Base-by-base conservation (phyloP, 768 basidiomycete species). In the Leccinum longicurvipes region DNA sequence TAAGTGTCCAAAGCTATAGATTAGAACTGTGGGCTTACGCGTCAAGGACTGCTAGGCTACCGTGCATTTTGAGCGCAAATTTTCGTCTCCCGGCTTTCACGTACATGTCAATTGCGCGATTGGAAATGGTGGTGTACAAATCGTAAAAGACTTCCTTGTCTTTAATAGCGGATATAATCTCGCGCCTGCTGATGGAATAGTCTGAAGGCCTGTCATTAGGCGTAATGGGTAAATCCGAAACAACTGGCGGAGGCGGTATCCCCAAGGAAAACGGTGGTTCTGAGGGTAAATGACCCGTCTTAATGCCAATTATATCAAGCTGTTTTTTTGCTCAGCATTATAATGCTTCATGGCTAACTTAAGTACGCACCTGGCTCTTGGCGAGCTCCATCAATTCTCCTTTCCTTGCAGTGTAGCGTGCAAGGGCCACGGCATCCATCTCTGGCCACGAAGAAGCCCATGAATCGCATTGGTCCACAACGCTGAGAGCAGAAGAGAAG, bases 301-400 rank as follows among this genome's bases (percentile, higher is more conserved):
- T 76, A 25, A 94, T 80, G 21, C 96, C 97, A 28, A 98, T 80
- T 36, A 86, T 77, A 67, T 97, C 93, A 46, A 98, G 81, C 93
- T 98, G 45, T 55, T 19, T 29, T 49, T 58, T 21, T 59, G 28
- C 39, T 56, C 34, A 60, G 25, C 34, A 46, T 47, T n/a, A 4
- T 12, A 12, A 56, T 12, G 19, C 28, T 8, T 24, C 31, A 19
- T 17, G 21, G 2, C 27, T 14, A 45, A 29, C 12, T 27, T 24
- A n/a, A 41, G 27, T 48, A 70, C 71, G 50, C 63, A 93, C 94
- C 78, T 98, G 95, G 55, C 81, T 82, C 57, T 89, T 82, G 11
- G 93, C 91, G n/a, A 97, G 79, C 59, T 98, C 91, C 3, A 91
- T 73, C 17, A 98, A 77, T 67, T 97, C 95, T n/a, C 88, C 94